Evolutionary conservation across 1,139 yeast genomes (phyloP).

Genomic region (Debaryomycetaceae sp.): DNA sequence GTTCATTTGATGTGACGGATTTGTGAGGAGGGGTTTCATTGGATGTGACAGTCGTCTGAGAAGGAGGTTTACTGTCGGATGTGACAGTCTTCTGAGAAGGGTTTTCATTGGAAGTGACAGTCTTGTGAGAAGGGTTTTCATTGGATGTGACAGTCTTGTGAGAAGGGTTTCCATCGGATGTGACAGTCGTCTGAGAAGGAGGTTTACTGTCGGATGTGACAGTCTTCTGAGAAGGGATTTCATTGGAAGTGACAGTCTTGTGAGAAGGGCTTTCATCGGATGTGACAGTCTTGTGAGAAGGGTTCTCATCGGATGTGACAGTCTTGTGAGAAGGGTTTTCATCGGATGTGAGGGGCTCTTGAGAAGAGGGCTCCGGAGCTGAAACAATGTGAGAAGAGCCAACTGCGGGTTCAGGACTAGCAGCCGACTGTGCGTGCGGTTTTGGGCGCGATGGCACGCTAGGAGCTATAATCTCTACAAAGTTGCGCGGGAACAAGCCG

Average conservation of each 20-base stretch:
- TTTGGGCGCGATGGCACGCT: conserved; percentile 4
- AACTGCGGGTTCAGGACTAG: background rate
- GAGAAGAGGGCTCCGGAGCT: background rate
- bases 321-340: background rate
- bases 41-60: conserved; percentile 8
- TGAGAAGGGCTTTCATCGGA: background rate
- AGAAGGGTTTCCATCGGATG: no score
- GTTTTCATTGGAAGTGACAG: background rate
- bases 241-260: no score
- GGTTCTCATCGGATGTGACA: no score
- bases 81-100: conserved; percentile 1
- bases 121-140: background rate
- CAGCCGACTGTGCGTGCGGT: background rate
- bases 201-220: background rate
- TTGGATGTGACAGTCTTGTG: no score
- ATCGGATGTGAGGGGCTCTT: background rate
- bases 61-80: conserved; percentile 4
- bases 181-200: no score
- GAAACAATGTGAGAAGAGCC: background rate
- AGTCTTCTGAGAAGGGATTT: background rate
- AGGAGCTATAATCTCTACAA: conserved; percentile 40
- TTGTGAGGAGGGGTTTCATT: conserved; percentile 7
- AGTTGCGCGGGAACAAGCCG: conserved; percentile 86
- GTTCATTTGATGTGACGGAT: background rate
- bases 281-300: no score